A percentile compares a stretch with the other conserved stretches of the same genome.
phyloP scores from a whole-genome alignment of 2,329 filamentous ascomycete genomes.

The Fusarium siculi region DNA sequence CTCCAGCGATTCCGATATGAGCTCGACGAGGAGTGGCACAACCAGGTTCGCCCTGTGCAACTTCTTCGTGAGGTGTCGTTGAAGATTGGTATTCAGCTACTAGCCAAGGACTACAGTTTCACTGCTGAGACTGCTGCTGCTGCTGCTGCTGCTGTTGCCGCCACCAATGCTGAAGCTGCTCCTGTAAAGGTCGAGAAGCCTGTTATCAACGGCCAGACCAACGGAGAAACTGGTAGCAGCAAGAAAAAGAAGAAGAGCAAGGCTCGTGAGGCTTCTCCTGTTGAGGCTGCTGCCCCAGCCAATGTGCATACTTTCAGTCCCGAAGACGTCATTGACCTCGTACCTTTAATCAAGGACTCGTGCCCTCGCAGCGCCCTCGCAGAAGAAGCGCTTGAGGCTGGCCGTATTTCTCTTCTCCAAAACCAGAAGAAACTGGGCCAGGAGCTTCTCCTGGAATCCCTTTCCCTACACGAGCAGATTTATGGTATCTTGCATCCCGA shows the following conservation, averaged over 20 bases:
- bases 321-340: conserved; percentile 90
- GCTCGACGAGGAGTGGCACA: conserved; percentile 75
- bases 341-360: conserved; percentile 96
- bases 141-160: conserved; percentile 12
- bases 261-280: conserved; percentile 64
- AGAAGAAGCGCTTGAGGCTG: conserved; percentile 95
- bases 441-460: conserved; percentile 92
- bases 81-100: conserved; percentile 90
- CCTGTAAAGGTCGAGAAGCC: conserved; percentile 47
- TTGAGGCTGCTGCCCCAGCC: conserved; percentile 56
- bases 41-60: conserved; percentile 77
- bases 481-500: conserved; percentile 98
- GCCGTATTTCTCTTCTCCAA: conserved; percentile 94
- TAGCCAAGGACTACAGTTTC: conserved; percentile 69
- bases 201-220: conserved; percentile 53
- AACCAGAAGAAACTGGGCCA: conserved; percentile 96
- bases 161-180: conserved; percentile 41
- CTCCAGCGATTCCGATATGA: conserved; percentile 79
- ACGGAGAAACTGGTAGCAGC: conserved; percentile 53
- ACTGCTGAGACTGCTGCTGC: conserved; percentile 34
- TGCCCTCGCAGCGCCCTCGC: conserved; percentile 89
- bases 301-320: conserved; percentile 69
- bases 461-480: conserved; percentile 97
- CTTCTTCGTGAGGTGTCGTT: conserved; percentile 88
- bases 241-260: conserved; percentile 75